Percentiles rank a stretch among this genome's conserved stretches.
phyloP scores from a whole-genome alignment of 768 basidiomycete species.

The Pulveroboletus ravenelii region DNA sequence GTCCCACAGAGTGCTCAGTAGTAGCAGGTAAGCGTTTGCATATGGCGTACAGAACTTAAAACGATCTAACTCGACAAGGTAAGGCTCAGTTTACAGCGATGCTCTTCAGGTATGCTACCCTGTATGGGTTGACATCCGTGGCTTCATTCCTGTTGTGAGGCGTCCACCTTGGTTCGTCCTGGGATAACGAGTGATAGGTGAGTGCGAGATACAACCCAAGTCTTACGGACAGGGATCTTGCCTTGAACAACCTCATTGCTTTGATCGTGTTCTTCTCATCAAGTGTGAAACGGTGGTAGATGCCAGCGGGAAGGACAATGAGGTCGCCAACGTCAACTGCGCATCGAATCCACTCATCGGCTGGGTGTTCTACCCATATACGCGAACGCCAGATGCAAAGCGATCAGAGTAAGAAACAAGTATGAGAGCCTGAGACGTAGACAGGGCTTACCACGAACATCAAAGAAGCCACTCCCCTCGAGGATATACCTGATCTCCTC shows the following conservation, averaged over 20 bases:
- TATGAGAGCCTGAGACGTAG: too few species aligned
- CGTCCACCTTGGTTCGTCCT: slow-evolving; percentile 93
- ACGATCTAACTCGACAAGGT: background rate
- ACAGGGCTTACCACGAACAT: slow-evolving; percentile 68
- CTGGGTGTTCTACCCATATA: slow-evolving; percentile 47
- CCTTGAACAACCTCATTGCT: slow-evolving; percentile 84
- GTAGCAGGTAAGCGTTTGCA: too few species aligned
- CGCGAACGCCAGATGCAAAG: background rate
- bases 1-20: too few species aligned
- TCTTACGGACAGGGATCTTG: slow-evolving; percentile 20
- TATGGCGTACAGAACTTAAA: background rate
- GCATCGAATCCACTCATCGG: slow-evolving; percentile 79
- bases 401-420: background rate
- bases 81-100: slow-evolving; percentile 35
- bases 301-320: slow-evolving; percentile 81
- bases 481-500: slow-evolving; percentile 92
- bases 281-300: slow-evolving; percentile 93
- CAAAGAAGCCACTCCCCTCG: slow-evolving; percentile 87
- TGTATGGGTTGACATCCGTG: slow-evolving; percentile 62
- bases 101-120: slow-evolving; percentile 55
- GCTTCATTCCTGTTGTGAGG: slow-evolving; percentile 61
- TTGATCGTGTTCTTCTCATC: slow-evolving; percentile 70
- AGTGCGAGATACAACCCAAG: background rate
- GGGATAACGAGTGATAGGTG: background rate
- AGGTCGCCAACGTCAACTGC: slow-evolving; percentile 76